Base-by-base conservation (phyloP, 2,329 filamentous ascomycete species). In the Fusarium phyllophilum region DNA sequence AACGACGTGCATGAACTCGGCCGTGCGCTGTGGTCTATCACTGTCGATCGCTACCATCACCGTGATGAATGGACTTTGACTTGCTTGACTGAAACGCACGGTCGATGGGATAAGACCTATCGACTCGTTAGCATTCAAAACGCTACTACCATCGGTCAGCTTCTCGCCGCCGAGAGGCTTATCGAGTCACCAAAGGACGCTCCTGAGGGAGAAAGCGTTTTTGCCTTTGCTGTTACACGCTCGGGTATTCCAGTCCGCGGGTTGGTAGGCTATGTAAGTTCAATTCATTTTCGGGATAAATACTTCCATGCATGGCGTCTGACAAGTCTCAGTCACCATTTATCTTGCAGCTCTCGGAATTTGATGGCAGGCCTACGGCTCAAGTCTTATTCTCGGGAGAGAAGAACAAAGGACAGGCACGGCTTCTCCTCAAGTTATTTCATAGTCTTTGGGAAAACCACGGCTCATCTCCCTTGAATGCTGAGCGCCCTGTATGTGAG, bases 11-110 rank as follows among this genome's bases (percentile, higher is more conserved):
- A 60, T 56, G 56, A 65, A 36, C 42, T 68, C n/a, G 57, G 66
- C 18, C 66, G 63, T 12, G 66, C 31, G 20, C 56, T 68, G 3
- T 68, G 66, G 66, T 64, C 66, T 13, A 66, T 64, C 17, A 59
- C 57, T 11, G 66, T 66, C 51, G 49, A 68, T 22, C 48, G 46
- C 14, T 61, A 60, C 42, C 51, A 60, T 31, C 62, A 66, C 49
- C 48, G 61, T 49, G 62, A 59, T 55, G 48, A 48, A 17, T 69
- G 66, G 66, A 69, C 49, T 11, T 55, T 69, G 45, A 59, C 63
- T n/a, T 66, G 62, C 22, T 46, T 69, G 24, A 18, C 39, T 9
- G 66, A 69, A 46, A 29, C 18, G 39, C 26, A 66, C 15, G 54
- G 66, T 26, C 62, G 45, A 12, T 69, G 66, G 52, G 52, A 55